Evolutionary conservation across 2,329 filamentous ascomycete genomes (phyloP).

Genomic region (Immersiporthe knoxdaviesiana): DNA sequence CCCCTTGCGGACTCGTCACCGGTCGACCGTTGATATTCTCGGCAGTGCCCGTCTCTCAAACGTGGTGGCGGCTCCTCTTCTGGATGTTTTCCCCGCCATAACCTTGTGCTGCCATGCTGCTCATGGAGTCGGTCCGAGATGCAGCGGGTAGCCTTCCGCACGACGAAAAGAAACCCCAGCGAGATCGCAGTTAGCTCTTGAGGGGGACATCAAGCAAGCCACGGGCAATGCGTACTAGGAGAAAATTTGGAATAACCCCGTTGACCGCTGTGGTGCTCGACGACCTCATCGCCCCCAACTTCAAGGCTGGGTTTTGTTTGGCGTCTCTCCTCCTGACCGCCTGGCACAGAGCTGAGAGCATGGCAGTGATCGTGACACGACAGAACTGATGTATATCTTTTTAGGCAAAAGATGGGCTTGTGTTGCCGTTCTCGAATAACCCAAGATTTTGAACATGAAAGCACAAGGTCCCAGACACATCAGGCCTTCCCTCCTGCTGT

Average conservation of each 20-base stretch:
- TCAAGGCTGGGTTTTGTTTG: not conserved
- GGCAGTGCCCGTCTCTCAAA: not conserved
- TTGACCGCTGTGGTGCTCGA: not conserved
- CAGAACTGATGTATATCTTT: conserved; percentile 2
- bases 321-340: not conserved
- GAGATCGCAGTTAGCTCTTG: not conserved
- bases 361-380: not conserved
- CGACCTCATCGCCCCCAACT: not conserved
- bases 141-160: not conserved
- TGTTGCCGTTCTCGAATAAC: not conserved
- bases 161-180: not conserved
- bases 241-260: not conserved
- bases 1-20: not conserved
- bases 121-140: conserved; percentile 6
- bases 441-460: not conserved
- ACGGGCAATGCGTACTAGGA: not conserved
- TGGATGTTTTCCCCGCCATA: not conserved
- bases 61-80: not conserved
- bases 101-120: not conserved
- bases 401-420: not conserved
- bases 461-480: not conserved
- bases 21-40: conserved; percentile 8
- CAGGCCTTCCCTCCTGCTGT: not conserved
- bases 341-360: not conserved
- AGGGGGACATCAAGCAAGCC: not conserved